These are phyloP conservation scores for Chlorella vulgaris DNA, from an alignment of 139 green algal genomes.

Conservation along the genomic window DNA sequence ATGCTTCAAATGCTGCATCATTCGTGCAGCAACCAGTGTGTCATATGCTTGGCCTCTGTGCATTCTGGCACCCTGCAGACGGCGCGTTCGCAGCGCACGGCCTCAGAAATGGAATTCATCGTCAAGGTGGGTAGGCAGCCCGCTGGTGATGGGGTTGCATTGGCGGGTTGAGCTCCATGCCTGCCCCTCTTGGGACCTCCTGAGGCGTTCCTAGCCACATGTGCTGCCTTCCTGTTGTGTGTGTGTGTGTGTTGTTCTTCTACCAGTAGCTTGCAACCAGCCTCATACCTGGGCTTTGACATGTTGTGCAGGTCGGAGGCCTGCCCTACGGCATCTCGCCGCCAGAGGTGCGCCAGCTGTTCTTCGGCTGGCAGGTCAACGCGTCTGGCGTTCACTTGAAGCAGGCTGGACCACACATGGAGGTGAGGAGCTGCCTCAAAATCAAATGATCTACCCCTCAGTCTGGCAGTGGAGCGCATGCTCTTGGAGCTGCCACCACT, in stretches of 20 bases:
- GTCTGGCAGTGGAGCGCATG: no score
- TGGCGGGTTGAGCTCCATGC: background rate
- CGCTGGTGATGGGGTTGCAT: background rate
- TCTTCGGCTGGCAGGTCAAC: constrained; percentile 34
- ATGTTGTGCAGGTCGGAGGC: constrained; percentile 4
- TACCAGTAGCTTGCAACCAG: no score
- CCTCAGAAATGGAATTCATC: background rate
- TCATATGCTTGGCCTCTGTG: no score
- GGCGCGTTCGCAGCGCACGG: background rate
- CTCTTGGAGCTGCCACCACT: no score
- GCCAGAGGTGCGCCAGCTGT: constrained; percentile 40
- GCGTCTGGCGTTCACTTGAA: background rate
- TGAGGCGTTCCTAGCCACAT: no score
- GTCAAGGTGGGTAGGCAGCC: constrained; percentile 11
- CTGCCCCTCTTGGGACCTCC: no score
- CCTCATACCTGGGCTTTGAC: background rate
- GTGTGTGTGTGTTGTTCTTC: background rate
- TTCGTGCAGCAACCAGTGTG: no score
- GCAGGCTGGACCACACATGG: background rate
- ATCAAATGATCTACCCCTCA: no score
- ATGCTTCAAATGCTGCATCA: no score
- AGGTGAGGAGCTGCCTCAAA: no score
- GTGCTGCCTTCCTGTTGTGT: background rate
- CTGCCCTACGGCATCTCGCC: constrained; percentile 32
- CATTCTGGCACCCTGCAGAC: no score